Conservation (phyloP, 805 yeast genomes). For the Wickerhamomyces canadensis region DNA sequence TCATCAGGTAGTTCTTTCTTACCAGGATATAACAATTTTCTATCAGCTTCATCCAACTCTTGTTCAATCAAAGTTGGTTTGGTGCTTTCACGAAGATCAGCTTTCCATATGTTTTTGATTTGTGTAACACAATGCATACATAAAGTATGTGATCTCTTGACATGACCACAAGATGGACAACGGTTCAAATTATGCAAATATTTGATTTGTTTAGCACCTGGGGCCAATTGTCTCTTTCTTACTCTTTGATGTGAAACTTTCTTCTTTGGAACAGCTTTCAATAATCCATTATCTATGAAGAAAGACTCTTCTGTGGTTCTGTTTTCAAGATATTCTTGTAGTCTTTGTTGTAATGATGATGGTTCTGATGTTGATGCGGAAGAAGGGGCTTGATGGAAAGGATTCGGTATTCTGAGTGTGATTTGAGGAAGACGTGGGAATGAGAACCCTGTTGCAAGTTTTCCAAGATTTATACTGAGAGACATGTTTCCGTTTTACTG, state of each 20-base stretch:
- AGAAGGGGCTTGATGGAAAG: slow-evolving; percentile 8
- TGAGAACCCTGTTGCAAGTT: slow-evolving; percentile 9
- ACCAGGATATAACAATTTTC: slow-evolving; percentile 68
- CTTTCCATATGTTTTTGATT: slow-evolving; percentile 69
- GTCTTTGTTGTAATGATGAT: slow-evolving; percentile 29
- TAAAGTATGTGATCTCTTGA: slow-evolving; percentile 81
- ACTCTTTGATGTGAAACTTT: slow-evolving; percentile 83
- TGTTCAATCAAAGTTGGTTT: slow-evolving; percentile 25
- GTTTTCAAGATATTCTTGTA: slow-evolving; percentile 28
- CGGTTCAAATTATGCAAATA: slow-evolving; percentile 72
- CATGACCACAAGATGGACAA: slow-evolving; percentile 95
- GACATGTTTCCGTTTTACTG: slow-evolving; percentile 12
- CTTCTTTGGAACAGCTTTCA: slow-evolving; percentile 91
- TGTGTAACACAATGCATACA: slow-evolving; percentile 91
- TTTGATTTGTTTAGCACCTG: slow-evolving; percentile 76
- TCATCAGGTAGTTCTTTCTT: slow-evolving; percentile 44
- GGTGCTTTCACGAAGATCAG: slow-evolving; percentile 27
- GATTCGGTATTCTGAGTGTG: slow-evolving; percentile 21
- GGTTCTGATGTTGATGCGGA: slow-evolving; percentile 10
- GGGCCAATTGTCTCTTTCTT: slow-evolving; percentile 76
- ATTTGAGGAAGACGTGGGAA: slow-evolving; percentile 23
- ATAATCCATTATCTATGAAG: slow-evolving; percentile 62
- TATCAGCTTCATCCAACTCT: slow-evolving; percentile 49
- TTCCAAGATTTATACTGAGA: slow-evolving; percentile 16
- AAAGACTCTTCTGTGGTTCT: slow-evolving; percentile 27